Conservation (phyloP, 1,284 basidiomycete species). For the Apiotrichum gamsii region DNA sequence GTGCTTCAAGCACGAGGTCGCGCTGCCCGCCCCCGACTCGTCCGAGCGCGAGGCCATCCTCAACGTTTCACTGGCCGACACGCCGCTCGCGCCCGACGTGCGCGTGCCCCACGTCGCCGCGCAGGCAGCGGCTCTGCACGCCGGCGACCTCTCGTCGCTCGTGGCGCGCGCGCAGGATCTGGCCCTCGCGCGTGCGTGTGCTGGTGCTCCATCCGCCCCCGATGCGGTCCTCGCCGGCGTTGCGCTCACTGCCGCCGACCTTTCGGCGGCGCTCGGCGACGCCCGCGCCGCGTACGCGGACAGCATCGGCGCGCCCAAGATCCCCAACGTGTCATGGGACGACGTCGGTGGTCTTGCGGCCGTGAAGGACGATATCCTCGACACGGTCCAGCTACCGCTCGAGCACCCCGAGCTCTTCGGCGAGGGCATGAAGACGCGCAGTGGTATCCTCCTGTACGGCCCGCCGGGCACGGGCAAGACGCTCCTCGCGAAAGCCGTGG, state of each 20-base stretch:
- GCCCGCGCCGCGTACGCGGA: slow-evolving; percentile 78
- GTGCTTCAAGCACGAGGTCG: slow-evolving; percentile 82
- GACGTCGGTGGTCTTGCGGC: slow-evolving; percentile 87
- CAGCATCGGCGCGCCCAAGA: slow-evolving; percentile 91
- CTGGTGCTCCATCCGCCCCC: slow-evolving; percentile 4
- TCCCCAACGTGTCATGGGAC: slow-evolving; percentile 95
- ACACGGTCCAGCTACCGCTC: slow-evolving; percentile 92
- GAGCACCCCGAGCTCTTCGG: slow-evolving; percentile 91
- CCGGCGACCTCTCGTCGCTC: slow-evolving; percentile 72
- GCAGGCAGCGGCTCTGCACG: slow-evolving; percentile 87
- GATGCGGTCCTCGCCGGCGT: slow-evolving; percentile 52
- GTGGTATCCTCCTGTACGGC: slow-evolving; percentile 74
- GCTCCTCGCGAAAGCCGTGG: slow-evolving; percentile 66
- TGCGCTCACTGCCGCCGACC: slow-evolving; percentile 61
- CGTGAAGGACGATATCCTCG: slow-evolving; percentile 90
- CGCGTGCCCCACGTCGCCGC: slow-evolving; percentile 66
- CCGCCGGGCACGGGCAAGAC: slow-evolving; percentile 95
- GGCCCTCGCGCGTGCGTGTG: slow-evolving; percentile 53
- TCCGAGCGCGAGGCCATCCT: slow-evolving; percentile 64
- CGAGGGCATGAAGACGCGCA: slow-evolving; percentile 89
- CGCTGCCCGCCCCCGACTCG: slow-evolving; percentile 74
- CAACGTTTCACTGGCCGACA: slow-evolving; percentile 50
- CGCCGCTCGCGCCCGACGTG: slow-evolving; percentile 67
- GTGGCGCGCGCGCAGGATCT: slow-evolving; percentile 59
- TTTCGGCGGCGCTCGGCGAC: slow-evolving; percentile 66